Conservation (phyloP, 768 basidiomycete species). For the Postia placenta region DNA sequence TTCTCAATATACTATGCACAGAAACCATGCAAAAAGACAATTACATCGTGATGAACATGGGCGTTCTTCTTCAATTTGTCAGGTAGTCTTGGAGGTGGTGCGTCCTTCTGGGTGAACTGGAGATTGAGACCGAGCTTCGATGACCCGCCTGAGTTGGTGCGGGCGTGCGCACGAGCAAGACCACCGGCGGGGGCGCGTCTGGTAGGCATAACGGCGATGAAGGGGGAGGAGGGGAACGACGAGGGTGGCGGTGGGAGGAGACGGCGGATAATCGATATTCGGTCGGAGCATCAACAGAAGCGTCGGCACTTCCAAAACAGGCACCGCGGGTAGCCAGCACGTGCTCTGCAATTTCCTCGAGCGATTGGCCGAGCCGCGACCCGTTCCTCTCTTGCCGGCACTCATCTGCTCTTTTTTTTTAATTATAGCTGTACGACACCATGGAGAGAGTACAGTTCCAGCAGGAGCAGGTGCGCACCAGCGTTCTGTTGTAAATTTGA, state of each 20-base stretch:
- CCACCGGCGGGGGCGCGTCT: slow-evolving; percentile 42
- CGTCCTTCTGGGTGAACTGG: slow-evolving; percentile 65
- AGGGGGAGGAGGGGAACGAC: slow-evolving; percentile 1
- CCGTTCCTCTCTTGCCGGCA: no score
- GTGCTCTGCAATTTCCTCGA: no score
- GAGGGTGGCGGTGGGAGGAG: slow-evolving; percentile 3
- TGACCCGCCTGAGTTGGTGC: slow-evolving; percentile 48
- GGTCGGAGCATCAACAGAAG: neutral
- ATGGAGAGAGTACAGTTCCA: slow-evolving; percentile 96
- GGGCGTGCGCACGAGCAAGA: slow-evolving; percentile 55
- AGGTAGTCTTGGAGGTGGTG: slow-evolving; percentile 32
- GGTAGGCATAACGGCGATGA: slow-evolving; percentile 36
- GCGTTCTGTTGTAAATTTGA: no score
- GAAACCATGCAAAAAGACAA: slow-evolving; percentile 6
- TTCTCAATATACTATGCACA: slow-evolving; percentile 5
- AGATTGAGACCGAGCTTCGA: slow-evolving; percentile 55
- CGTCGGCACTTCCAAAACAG: neutral
- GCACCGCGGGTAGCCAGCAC: no score
- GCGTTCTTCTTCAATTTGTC: slow-evolving; percentile 50
- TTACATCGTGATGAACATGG: slow-evolving; percentile 38
- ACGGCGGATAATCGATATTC: neutral
- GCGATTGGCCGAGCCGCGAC: neutral
- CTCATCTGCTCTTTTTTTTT: no score
- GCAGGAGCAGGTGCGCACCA: slow-evolving; percentile 70
- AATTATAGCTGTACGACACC: neutral